Base-by-base conservation (phyloP, 345 rosid genomes). In the Dovyalis caffra region DNA sequence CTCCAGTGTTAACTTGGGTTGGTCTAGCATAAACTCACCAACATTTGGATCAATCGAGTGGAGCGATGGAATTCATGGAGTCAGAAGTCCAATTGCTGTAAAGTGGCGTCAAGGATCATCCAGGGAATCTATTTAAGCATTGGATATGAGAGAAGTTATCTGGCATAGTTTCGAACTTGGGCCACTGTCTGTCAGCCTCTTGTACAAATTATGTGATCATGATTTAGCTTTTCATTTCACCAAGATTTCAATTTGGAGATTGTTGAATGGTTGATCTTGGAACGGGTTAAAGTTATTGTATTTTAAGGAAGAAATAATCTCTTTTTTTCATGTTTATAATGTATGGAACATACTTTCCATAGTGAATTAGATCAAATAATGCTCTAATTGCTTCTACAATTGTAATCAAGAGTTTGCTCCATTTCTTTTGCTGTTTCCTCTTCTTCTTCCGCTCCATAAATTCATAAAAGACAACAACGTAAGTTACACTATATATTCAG, bases 11-110 rank as follows among this genome's bases (percentile, higher is more conserved):
- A 77, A 58, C 7, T 80, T 76, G 60, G 85, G 80, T 32, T 75
- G 79, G 53, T 43, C 70, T 14, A 82, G 85, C 71, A 77, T 68
- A 23, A 75, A 75, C 15, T 45, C 82, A 1, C 84, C 84, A 14
- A 82, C 72, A 18, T 91, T 81, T 49, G 98, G 99, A 26, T 88
- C 89, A 51, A 86, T 95, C 6, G 93, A 86, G 77, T 95, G 99
- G 98, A 86, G 86, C 0, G 91, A 91, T 71, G 93, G 98, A 67
- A 85, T 56, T 51, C 94, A 93, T 74, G 58, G 71, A 14, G 98
- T 91, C 37, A 88, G 89, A 83, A 90, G 97, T 62, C 92, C 97
- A 0, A 75, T 93, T 40, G 97, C 92, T 10, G 89, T 86, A 23
- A 84, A 73, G 68, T 86, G 94, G 98, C 68, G 40, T 58, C 87